A percentile compares a stretch with the other conserved stretches of the same genome.
Evolutionary conservation across 805 yeast genomes (phyloP).

Genomic region (Suhomyces tanzawaensis): DNA sequence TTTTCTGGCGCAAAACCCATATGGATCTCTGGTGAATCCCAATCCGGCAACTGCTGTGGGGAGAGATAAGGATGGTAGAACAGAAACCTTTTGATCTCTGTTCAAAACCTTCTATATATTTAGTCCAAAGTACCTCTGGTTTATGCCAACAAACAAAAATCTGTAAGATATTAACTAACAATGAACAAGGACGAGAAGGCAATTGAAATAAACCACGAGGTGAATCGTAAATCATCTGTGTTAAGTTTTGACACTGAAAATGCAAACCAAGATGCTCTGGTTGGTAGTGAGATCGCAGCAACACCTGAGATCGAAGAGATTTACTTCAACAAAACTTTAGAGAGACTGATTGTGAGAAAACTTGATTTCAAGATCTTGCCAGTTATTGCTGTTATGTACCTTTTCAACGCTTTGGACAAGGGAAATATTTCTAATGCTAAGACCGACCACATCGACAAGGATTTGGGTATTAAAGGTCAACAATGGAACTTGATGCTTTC

Average conservation of each 20-base stretch:
- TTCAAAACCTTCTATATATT: neutral
- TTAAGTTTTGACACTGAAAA: constrained; percentile 5
- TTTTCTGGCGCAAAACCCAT: no score
- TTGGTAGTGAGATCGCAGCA: neutral
- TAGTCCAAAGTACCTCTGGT: no score
- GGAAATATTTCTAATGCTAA: constrained; percentile 51
- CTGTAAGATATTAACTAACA: no score
- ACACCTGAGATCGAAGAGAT: constrained; percentile 3
- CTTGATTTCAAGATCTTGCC: constrained; percentile 46
- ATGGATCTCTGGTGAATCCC: no score
- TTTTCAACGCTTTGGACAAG: constrained; percentile 48
- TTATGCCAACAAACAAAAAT: no score
- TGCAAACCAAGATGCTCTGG: neutral
- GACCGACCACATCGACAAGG: constrained; percentile 43
- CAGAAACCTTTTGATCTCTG: no score
- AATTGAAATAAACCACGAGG: constrained; percentile 5
- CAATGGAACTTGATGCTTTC: constrained; percentile 47
- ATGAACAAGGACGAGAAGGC: constrained; percentile 6
- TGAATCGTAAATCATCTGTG: constrained; percentile 6
- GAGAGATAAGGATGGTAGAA: neutral
- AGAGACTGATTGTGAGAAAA: constrained; percentile 36
- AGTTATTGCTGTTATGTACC: constrained; percentile 43
- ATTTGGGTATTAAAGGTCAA: constrained; percentile 39
- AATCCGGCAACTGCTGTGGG: neutral
- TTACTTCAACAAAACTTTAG: constrained; percentile 18